Evolutionary conservation across 176 grass and related monocot genomes (phyloP), one percentile per base, ranked within the genome.

Genomic region (Thinopyrum elongatum): DNA sequence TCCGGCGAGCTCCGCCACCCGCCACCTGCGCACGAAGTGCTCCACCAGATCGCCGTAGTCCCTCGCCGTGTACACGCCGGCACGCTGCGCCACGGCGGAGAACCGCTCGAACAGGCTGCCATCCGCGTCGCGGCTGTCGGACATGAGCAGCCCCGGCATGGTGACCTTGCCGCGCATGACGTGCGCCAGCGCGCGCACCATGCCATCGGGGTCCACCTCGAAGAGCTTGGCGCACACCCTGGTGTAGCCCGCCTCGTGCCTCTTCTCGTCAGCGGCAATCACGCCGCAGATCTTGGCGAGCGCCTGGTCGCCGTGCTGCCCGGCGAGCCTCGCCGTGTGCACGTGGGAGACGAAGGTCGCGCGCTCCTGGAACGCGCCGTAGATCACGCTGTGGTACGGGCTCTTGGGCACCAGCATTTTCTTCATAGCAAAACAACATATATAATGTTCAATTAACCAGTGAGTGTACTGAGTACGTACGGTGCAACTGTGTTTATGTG

Each of bases 291-390:
- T 72, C 70, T 72, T 72, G 70, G 36, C 70, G 12, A 72, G 70
- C 4, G 70, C 12, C 70, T 42, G 38, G 70, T 72, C 70, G 22
- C 70, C 64, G 64, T 66, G 64, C 69, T 71, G 69, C 35, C 69
- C 35, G 35, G 69, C 69, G 22, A 71, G 69, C 69, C 35, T 71
- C 69, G 35, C 69, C 36, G 70, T 72, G 36, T 72, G 10, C 22
- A 42, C 70, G n/a, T 72, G 70, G 12, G 36, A 72, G 70, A 72
- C 39, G 36, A 72, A 72, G 36, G 36, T 72, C 9, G 70, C 70
- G 10, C 70, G 70, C 70, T 72, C 70, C 70, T 72, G 36, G 70
- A 72, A 72, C 36, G 70, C 70, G 70, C 70, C 70, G 70, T 72
- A 72, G 36, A 72, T 72, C 35, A 72, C 11, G 70, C 70, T 72